Evolutionary conservation across 345 rosid genomes (phyloP).

Genomic region (Physaria fendleri): DNA sequence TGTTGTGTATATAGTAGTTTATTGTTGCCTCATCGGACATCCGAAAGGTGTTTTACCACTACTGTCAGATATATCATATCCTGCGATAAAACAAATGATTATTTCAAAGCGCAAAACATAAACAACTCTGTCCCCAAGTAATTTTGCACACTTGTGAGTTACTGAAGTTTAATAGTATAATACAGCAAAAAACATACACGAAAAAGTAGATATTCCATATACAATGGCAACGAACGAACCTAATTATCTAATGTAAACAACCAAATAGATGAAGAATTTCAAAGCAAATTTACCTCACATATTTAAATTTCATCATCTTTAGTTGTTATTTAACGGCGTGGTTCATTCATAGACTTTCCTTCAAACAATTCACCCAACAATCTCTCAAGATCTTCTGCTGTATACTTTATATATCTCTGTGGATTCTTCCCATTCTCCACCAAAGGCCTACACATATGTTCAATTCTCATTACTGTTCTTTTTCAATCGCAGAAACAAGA

Average conservation of each 20-base stretch:
- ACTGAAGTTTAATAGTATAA: background rate
- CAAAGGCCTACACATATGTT: slow-evolving; percentile 50
- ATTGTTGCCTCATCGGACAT: background rate
- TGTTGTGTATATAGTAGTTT: background rate
- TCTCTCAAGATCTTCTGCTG: slow-evolving; percentile 86
- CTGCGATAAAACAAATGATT: too few species aligned
- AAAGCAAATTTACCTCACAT: background rate
- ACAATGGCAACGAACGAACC: slow-evolving; percentile 18
- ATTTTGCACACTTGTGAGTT: slow-evolving; percentile 16
- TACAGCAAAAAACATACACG: background rate
- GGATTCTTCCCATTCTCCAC: slow-evolving; percentile 84
- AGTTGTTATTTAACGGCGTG: slow-evolving; percentile 41
- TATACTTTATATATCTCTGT: slow-evolving; percentile 73
- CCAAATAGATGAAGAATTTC: background rate
- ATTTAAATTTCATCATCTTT: background rate
- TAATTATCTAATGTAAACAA: background rate
- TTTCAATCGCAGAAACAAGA: too few species aligned
- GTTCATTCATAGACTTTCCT: slow-evolving; percentile 69
- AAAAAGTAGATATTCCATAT: slow-evolving; percentile 4
- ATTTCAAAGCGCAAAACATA: background rate
- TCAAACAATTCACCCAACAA: slow-evolving; percentile 94
- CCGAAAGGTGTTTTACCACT: slow-evolving; percentile 14
- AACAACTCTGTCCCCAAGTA: background rate
- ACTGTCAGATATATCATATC: too few species aligned
- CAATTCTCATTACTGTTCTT: background rate